Percentiles rank a stretch among this genome's conserved stretches.
These are phyloP conservation scores for Polytrichum commune DNA, from an alignment of 225 moss, liverwort and hornwort genomes.

Conservation along the genomic window DNA sequence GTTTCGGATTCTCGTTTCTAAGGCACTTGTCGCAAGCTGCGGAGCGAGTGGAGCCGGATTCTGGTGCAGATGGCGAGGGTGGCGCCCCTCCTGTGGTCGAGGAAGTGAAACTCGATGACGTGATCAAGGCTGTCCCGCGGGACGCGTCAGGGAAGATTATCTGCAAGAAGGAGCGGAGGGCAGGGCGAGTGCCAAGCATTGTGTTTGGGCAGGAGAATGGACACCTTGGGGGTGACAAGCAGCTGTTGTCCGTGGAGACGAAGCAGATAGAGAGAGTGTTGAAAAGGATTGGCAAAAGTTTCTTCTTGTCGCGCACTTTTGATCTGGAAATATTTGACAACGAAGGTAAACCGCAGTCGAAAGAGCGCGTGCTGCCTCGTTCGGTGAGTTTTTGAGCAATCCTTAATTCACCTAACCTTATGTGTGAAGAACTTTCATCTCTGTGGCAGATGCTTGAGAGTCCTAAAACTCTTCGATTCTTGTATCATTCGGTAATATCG, in stretches of 20 bases:
- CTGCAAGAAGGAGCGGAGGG: slow-evolving; percentile 73
- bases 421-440: neutral
- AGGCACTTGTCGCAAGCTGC: slow-evolving; percentile 23
- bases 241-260: slow-evolving; percentile 63
- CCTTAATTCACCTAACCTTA: too few species aligned
- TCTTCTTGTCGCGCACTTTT: slow-evolving; percentile 73
- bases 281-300: slow-evolving; percentile 69
- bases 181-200: slow-evolving; percentile 75
- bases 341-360: slow-evolving; percentile 37
- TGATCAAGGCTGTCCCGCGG: slow-evolving; percentile 64
- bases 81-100: slow-evolving; percentile 15
- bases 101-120: slow-evolving; percentile 58
- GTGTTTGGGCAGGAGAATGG: slow-evolving; percentile 87
- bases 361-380: slow-evolving; percentile 73
- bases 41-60: slow-evolving; percentile 10
- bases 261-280: slow-evolving; percentile 80
- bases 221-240: slow-evolving; percentile 80
- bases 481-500: too few species aligned
- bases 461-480: too few species aligned
- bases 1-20: neutral
- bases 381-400: slow-evolving; percentile 22
- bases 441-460: neutral
- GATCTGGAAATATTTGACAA: slow-evolving; percentile 69
- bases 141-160: slow-evolving; percentile 62
- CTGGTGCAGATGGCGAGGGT: slow-evolving; percentile 14